Evolutionary conservation across 768 basidiomycete genomes (phyloP).

Genomic region (Fomitopsis serialis): DNA sequence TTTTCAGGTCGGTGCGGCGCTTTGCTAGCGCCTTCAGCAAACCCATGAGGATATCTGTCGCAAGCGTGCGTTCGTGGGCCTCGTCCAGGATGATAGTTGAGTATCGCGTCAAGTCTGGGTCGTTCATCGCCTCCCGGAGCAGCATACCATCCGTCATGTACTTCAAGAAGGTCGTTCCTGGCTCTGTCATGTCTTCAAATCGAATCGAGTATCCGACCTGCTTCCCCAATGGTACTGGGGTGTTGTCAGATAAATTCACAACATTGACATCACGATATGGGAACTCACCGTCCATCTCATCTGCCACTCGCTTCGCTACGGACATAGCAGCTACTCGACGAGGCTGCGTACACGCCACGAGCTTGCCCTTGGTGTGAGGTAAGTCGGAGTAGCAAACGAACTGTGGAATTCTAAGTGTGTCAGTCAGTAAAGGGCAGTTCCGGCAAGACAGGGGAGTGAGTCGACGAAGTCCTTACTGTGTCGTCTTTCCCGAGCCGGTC

Average conservation of each 20-base stretch:
- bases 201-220: constrained; percentile 98
- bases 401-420: constrained; percentile 76
- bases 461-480: constrained; percentile 57
- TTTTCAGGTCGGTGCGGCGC: constrained; percentile 83
- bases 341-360: constrained; percentile 96
- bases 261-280: not conserved
- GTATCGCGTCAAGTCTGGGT: constrained; percentile 82
- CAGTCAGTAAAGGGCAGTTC: not conserved
- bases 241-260: constrained; percentile 1
- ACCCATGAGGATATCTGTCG: constrained; percentile 98
- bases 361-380: constrained; percentile 82
- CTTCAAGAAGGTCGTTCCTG: constrained; percentile 90
- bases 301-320: constrained; percentile 96
- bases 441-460: too few species aligned
- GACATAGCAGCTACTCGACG: constrained; percentile 96
- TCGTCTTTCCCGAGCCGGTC: constrained; percentile 94
- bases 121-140: constrained; percentile 97
- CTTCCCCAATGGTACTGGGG: constrained; percentile 80
- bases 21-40: constrained; percentile 82
- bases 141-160: constrained; percentile 99
- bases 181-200: constrained; percentile 94
- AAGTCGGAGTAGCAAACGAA: constrained; percentile 93
- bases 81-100: constrained; percentile 99
- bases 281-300: constrained; percentile 93
- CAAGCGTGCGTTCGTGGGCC: constrained; percentile 95